phyloP scores from a whole-genome alignment of 495 filamentous ascomycete genomes.

The Penicillium silybi region DNA sequence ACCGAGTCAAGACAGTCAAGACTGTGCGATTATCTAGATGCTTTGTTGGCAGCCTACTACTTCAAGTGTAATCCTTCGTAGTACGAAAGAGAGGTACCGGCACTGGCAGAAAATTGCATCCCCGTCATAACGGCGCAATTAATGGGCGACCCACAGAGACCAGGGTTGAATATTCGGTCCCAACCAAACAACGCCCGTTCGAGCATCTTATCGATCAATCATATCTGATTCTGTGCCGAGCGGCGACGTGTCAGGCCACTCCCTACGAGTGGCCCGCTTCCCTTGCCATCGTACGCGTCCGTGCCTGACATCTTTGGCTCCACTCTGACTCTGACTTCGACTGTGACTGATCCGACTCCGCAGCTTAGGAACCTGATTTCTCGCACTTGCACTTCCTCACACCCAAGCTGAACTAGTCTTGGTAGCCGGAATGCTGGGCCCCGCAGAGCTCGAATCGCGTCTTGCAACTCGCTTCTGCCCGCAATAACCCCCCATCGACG shows the following conservation, averaged over 20 bases:
- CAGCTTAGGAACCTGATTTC: not conserved
- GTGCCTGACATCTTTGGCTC: constrained; percentile 11
- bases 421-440: constrained; percentile 21
- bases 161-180: not conserved
- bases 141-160: not conserved
- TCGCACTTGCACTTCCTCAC: not conserved
- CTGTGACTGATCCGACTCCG: no score
- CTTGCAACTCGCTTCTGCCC: constrained; percentile 13
- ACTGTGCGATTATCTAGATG: no score
- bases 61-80: no score
- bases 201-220: constrained; percentile 27
- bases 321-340: constrained; percentile 1
- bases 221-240: constrained; percentile 18
- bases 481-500: constrained; percentile 26
- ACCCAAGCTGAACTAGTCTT: not conserved
- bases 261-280: not conserved
- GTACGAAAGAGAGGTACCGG: no score
- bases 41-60: no score
- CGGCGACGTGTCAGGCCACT: not conserved
- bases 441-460: constrained; percentile 15
- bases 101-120: no score
- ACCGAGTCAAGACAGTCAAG: no score
- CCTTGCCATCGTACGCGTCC: not conserved
- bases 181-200: constrained; percentile 8
- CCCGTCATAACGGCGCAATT: not conserved